Evolutionary conservation across 805 yeast genomes (phyloP), one percentile per base, ranked within the genome.

Genomic region (Metschnikowia colocasiae): DNA sequence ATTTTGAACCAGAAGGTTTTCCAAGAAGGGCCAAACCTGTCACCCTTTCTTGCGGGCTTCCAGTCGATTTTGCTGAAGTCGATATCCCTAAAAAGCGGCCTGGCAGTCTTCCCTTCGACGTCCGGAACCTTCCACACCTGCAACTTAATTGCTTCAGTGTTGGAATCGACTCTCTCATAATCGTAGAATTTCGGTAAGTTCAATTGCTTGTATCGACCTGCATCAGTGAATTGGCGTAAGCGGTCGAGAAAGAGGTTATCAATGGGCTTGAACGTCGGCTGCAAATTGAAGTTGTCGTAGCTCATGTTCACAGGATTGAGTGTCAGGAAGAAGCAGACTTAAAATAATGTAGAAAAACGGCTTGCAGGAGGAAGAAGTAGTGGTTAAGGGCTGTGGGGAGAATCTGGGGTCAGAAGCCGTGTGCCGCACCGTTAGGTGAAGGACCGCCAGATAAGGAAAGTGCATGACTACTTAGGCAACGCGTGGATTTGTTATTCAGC

Each of bases 11-110:
- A 92, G 54, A 89, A 95, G 1, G 98, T 86, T 49, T 92, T 84
- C 99, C 99, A 92, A 12, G 95, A 85, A 3, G 99, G 99, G 0
- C 98, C 97, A 63, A 87, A 89, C 7, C 74, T 68, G 55, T 87
- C 83, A 19, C 94, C 95, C 54, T 81, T 82, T 12, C 66, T 63
- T n/a, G 87, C 84, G 20, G 72, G 68, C 54, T 74, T 68, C 74
- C 81, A 81, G 19, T 75, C 71, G 29, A 74, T 60, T 3, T 59
- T 59, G 19, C 63, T 70, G 54, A 80, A 73, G 52, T 87, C 78
- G 38, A 72, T 66, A 46, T 80, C 82, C 43, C 73, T 65, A 64
- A 83, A 85, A 27, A 76, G 65, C 0, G 94, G 94, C 38, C 91
- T 74, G 43, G 72, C 64, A 37, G 87, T 70, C 38, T 63, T 57